Conservation (phyloP, 495 filamentous ascomycete genomes). For the Haplographium delicatum region DNA sequence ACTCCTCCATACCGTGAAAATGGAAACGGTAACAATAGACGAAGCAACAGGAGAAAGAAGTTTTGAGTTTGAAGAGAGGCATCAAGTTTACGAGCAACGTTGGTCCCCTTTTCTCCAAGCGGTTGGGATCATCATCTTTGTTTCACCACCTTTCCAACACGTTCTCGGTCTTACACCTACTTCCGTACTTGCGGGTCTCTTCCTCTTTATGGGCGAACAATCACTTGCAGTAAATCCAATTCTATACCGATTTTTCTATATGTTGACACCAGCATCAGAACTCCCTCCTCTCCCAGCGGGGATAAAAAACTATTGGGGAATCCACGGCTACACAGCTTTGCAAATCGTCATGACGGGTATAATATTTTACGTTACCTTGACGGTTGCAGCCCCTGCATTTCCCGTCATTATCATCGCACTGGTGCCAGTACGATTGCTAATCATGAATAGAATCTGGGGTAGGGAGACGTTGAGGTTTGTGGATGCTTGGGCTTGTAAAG, state of each 20-base stretch:
- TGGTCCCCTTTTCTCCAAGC: slow-evolving; percentile 64
- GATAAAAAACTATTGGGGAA: slow-evolving; percentile 43
- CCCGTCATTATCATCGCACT: slow-evolving; percentile 62
- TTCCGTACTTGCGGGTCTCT: slow-evolving; percentile 62
- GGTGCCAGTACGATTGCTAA: slow-evolving; percentile 54
- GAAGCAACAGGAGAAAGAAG: slow-evolving; percentile 34
- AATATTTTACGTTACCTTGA: slow-evolving; percentile 62
- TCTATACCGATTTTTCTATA: slow-evolving; percentile 55
- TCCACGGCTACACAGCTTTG: slow-evolving; percentile 58
- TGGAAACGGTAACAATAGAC: slow-evolving; percentile 33
- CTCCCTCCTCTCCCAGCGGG: slow-evolving; percentile 51
- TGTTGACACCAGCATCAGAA: slow-evolving; percentile 60
- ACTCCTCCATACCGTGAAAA: slow-evolving; percentile 51
- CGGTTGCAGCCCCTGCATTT: slow-evolving; percentile 58
- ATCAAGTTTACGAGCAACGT: slow-evolving; percentile 58
- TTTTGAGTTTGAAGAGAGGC: slow-evolving; percentile 31
- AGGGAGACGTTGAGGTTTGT: slow-evolving; percentile 58
- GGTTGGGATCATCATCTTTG: slow-evolving; percentile 53
- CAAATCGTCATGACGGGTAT: slow-evolving; percentile 56
- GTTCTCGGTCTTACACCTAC: slow-evolving; percentile 65
- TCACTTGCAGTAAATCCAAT: slow-evolving; percentile 65
- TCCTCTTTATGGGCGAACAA: slow-evolving; percentile 72
- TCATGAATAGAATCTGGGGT: slow-evolving; percentile 63
- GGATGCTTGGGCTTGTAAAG: slow-evolving; percentile 66
- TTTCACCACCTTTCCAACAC: slow-evolving; percentile 63